These are phyloP conservation scores for Candida frijolesensis DNA, from an alignment of 1,139 yeast species.

Conservation along the genomic window DNA sequence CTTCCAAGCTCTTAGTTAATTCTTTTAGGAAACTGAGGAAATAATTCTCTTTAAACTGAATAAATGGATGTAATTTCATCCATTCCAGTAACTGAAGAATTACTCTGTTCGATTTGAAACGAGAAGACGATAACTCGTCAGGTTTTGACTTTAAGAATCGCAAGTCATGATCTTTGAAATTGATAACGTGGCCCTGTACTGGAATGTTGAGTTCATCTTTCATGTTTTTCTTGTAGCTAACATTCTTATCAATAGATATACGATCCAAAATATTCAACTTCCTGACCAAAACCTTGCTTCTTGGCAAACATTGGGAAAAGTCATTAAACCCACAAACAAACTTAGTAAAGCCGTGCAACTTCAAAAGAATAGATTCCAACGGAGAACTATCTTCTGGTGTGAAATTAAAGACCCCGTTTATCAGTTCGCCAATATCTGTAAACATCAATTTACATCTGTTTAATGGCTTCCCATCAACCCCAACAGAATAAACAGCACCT, in stretches of 20 bases:
- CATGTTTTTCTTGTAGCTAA: constrained; percentile 5
- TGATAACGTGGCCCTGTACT: constrained; percentile 34
- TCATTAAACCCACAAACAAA: constrained; percentile 17
- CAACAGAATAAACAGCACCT: constrained; percentile 13
- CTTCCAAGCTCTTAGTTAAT: constrained; percentile 15
- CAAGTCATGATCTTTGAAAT: constrained; percentile 39
- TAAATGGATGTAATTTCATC: constrained; percentile 41
- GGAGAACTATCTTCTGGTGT: constrained; percentile 5
- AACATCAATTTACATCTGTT: constrained; percentile 13
- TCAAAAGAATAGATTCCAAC: constrained; percentile 14
- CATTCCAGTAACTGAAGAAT: constrained; percentile 41
- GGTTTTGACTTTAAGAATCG: constrained; percentile 25
- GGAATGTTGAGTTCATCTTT: constrained; percentile 12
- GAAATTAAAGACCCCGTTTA: constrained; percentile 13
- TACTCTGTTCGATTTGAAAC: constrained; percentile 21
- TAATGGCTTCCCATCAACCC: constrained; percentile 4
- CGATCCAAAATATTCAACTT: constrained; percentile 19
- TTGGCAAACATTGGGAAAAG: constrained; percentile 12
- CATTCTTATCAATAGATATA: constrained; percentile 14
- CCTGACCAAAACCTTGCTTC: constrained; percentile 14
- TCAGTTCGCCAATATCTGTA: constrained; percentile 10
- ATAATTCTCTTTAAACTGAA: constrained; percentile 31
- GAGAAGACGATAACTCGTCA: constrained; percentile 16
- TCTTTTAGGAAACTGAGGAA: constrained; percentile 21
- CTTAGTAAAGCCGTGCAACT: constrained; percentile 19